phyloP scores from a whole-genome alignment of 768 basidiomycete species.

The Solioccasus polychromus region DNA sequence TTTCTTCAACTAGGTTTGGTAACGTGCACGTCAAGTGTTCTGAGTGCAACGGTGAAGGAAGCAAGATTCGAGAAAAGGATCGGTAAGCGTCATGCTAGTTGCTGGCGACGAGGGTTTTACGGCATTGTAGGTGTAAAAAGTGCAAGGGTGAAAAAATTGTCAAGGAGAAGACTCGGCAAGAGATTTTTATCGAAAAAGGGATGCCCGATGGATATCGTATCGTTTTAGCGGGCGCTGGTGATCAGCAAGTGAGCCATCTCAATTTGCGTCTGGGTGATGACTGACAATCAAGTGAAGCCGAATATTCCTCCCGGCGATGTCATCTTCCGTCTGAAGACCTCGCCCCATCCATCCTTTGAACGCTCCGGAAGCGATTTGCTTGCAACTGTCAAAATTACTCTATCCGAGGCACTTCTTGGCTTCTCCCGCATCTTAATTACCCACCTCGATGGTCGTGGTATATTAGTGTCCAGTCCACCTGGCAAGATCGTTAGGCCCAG shows the following conservation, averaged over 20 bases:
- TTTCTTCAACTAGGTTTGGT: constrained; percentile 46
- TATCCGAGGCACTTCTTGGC: constrained; percentile 94
- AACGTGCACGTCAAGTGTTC: constrained; percentile 55
- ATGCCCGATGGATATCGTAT: constrained; percentile 83
- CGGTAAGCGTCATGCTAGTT: constrained; percentile 42
- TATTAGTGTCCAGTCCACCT: constrained; percentile 70
- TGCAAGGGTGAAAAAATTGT: constrained; percentile 86
- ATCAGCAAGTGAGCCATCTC: constrained; percentile 64
- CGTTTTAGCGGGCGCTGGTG: constrained; percentile 87
- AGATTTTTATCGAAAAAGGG: constrained; percentile 83
- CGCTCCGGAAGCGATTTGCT: constrained; percentile 80
- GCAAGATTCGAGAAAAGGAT: constrained; percentile 80
- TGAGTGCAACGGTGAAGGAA: constrained; percentile 69
- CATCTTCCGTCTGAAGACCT: constrained; percentile 70
- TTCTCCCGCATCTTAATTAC: constrained; percentile 88
- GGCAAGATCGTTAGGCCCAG: constrained; percentile 75
- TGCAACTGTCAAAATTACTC: constrained; percentile 77
- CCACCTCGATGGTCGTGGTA: constrained; percentile 92
- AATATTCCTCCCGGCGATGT: constrained; percentile 88
- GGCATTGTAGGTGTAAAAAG: constrained; percentile 76
- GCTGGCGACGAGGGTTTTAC: constrained; percentile 2
- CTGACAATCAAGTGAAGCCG: constrained; percentile 53
- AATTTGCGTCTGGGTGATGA: neutral
- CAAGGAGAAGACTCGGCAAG: constrained; percentile 86
- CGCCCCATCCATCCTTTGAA: constrained; percentile 77